Evolutionary conservation across 2,329 filamentous ascomycete species (phyloP), one percentile per base, ranked within the genome.

Genomic region (Rhinocladiella similis): DNA sequence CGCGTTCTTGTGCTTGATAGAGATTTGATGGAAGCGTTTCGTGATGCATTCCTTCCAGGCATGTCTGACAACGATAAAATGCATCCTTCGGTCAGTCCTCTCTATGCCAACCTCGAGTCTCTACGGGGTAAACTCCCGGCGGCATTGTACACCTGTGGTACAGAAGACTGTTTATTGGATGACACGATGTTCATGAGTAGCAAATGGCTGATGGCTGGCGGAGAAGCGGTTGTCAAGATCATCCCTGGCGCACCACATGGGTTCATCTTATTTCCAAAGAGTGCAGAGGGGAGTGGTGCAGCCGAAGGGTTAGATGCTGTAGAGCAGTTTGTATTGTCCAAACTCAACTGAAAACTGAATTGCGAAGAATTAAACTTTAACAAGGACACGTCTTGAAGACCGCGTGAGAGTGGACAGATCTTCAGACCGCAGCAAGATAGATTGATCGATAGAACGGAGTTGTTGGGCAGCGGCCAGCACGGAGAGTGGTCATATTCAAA

Each of bases 111-210:
- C 54, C 45, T 79, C 14, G 66, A 61, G 10, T 55, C 64, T 25
- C 57, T 65, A 69, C 35, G 61, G 16, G 61, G 57, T 3, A 48
- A 64, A 66, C 66, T 83, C 20, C 81, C 81, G n/a, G 75, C 77
- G 1, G 81, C 81, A 6, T 63, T 84, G 33, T 84, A 83, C 56
- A 76, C 77, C 1, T 80, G 77, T 59, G 81, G 82, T 0, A 83
- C 80, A 4, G 74, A 80, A 56, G 82, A 84, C 66, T 74, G 74
- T 12, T 60, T 84, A 54, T 62, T 84, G 1, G 78, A 81, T 62
- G 78, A 81, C 60, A 78, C 72, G 19, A 68, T 81, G 49, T 69
- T 79, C 36, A 83, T 84, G 81, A 73, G 74, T 5, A 70, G 73
- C 12, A 83, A 81, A 68, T 84, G 81, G 81, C 64, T 70, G 64